Evolutionary conservation across 768 basidiomycete species (phyloP).

Genomic region (Amanita exitialis): DNA sequence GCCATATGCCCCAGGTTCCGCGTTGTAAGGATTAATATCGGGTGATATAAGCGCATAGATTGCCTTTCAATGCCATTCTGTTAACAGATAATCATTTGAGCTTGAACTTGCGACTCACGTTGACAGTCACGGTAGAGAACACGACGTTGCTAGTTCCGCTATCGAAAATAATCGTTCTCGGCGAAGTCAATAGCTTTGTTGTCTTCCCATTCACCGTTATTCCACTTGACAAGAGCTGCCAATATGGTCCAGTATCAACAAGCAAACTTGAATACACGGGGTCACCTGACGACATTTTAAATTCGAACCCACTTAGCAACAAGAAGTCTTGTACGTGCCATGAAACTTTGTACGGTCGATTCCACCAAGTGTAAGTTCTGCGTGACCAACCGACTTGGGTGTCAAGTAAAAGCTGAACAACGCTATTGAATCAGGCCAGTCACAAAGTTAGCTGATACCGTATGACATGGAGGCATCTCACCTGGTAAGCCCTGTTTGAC

Average conservation of each 20-base stretch:
- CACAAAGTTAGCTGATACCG: neutral
- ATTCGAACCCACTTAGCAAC: neutral
- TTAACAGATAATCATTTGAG: neutral
- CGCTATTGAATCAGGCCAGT: slow-evolving; percentile 18
- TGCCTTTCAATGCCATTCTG: slow-evolving; percentile 12
- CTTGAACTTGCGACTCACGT: slow-evolving; percentile 16
- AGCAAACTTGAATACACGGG: slow-evolving; percentile 33
- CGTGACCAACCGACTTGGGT: slow-evolving; percentile 33
- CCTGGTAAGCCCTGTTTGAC: slow-evolving; percentile 39
- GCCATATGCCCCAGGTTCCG: slow-evolving; percentile 37
- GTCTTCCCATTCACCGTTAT: slow-evolving; percentile 29
- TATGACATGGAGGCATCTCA: slow-evolving; percentile 15
- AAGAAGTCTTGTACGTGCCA: slow-evolving; percentile 8
- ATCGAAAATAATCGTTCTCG: slow-evolving; percentile 43
- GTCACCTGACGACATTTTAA: slow-evolving; percentile 19
- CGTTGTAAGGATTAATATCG: slow-evolving; percentile 38
- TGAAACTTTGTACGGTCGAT: slow-evolving; percentile 36
- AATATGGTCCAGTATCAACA: slow-evolving; percentile 16
- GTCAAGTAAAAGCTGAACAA: slow-evolving; percentile 44
- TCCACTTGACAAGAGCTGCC: slow-evolving; percentile 34
- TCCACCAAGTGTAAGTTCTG: slow-evolving; percentile 37
- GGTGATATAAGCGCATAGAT: slow-evolving; percentile 37
- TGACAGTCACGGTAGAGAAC: slow-evolving; percentile 17
- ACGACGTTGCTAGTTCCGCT: slow-evolving; percentile 51
- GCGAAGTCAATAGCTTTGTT: slow-evolving; percentile 25